Evolutionary conservation across 768 basidiomycete genomes (phyloP).

Genomic region (Suillus occidentalis): DNA sequence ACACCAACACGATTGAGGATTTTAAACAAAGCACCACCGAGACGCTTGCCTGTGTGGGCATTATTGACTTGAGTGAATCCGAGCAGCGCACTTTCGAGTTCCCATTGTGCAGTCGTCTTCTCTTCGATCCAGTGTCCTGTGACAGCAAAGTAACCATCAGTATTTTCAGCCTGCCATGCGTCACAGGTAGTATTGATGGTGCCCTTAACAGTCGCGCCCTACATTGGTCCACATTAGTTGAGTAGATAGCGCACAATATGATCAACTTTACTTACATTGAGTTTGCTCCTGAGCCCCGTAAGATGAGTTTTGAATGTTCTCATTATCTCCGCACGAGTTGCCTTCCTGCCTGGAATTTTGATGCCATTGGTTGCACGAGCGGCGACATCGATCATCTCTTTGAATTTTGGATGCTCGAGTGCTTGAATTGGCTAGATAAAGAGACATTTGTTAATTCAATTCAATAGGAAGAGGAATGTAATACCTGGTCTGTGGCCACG

Average conservation of each 20-base stretch:
- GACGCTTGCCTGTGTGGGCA: slow-evolving; percentile 21
- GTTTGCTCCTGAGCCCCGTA: background rate
- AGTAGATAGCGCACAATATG: background rate
- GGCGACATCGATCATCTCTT: too few species aligned
- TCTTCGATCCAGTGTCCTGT: slow-evolving; percentile 22
- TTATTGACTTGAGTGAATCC: slow-evolving; percentile 39
- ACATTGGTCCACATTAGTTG: background rate
- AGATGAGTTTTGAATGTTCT: background rate
- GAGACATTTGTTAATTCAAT: too few species aligned
- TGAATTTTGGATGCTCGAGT: too few species aligned
- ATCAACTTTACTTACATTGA: background rate
- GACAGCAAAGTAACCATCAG: slow-evolving; percentile 39
- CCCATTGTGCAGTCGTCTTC: slow-evolving; percentile 20
- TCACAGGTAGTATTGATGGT: slow-evolving; percentile 38
- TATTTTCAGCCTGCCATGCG: slow-evolving; percentile 41
- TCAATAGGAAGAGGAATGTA: background rate
- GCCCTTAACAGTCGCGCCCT: slow-evolving; percentile 20
- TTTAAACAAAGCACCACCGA: too few species aligned
- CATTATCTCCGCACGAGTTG: background rate
- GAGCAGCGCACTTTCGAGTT: slow-evolving; percentile 30
- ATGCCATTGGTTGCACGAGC: background rate
- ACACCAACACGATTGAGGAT: too few species aligned
- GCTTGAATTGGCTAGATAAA: too few species aligned
- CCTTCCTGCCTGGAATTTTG: background rate
- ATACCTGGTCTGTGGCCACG: slow-evolving; percentile 40